Percentiles rank a stretch among this genome's conserved stretches.
These are phyloP conservation scores for Schizophyllum commune DNA, from an alignment of 1,284 basidiomycete species.

Conservation along the genomic window DNA sequence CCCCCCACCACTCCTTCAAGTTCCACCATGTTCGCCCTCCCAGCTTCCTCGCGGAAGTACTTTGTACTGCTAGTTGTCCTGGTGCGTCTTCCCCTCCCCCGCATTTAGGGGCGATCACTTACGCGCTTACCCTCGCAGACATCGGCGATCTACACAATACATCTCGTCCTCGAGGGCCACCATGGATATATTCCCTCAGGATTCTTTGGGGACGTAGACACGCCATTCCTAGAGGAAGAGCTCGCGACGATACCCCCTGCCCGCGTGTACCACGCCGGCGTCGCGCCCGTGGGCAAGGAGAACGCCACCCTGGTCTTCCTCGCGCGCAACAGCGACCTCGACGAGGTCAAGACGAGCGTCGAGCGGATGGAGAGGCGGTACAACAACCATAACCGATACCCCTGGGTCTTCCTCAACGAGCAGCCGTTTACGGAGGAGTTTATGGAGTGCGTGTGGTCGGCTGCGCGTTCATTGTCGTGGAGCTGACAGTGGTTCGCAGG, in stretches of 20 bases:
- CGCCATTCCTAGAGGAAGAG: neutral
- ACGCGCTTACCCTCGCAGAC: neutral
- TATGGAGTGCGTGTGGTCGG: constrained; percentile 35
- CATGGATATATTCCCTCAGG: neutral
- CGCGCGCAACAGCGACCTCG: constrained; percentile 33
- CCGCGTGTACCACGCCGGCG: neutral
- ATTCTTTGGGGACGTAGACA: neutral
- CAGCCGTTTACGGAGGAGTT: constrained; percentile 64
- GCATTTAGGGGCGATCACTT: neutral
- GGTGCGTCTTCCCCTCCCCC: neutral
- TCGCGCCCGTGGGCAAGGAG: constrained; percentile 12
- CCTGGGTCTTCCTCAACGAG: constrained; percentile 71
- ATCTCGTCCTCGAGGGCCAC: neutral
- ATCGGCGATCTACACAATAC: neutral
- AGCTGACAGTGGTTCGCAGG: neutral
- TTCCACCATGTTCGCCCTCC: neutral
- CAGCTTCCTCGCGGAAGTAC: neutral
- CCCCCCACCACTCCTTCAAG: too few relatives aligned
- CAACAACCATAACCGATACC: constrained; percentile 59
- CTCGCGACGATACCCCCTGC: neutral
- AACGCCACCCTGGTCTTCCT: constrained; percentile 40
- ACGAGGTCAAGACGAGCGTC: constrained; percentile 28
- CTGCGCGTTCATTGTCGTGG: constrained; percentile 2
- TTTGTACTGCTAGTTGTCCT: neutral
- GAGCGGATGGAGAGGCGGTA: constrained; percentile 49